Conservation (phyloP, 352 stramenopile species). For the Phytophthora cryptogea region DNA sequence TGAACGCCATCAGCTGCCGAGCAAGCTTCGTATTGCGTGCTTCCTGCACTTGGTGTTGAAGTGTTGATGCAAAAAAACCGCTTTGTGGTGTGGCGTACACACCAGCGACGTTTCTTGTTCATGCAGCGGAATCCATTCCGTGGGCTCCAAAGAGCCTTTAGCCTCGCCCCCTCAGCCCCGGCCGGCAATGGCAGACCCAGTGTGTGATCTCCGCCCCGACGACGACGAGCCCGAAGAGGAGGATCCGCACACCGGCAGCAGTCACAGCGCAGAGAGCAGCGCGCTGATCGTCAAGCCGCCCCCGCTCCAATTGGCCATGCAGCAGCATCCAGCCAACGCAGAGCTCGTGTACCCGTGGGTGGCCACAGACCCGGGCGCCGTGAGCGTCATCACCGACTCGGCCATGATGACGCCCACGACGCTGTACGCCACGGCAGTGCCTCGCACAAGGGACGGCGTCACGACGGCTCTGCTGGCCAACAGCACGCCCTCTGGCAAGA, state of each 20-base stretch:
- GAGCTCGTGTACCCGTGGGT: slow-evolving; percentile 40
- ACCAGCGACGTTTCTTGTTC: slow-evolving; percentile 23
- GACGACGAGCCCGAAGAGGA: slow-evolving; percentile 42
- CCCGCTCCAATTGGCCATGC: slow-evolving; percentile 29
- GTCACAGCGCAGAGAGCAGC: slow-evolving; percentile 11
- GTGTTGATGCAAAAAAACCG: slow-evolving; percentile 12
- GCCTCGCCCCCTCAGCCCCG: slow-evolving; percentile 4
- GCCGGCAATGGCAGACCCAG: slow-evolving; percentile 29
- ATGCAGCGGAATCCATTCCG: slow-evolving; percentile 13
- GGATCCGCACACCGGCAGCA: slow-evolving; percentile 19
- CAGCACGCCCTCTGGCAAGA: slow-evolving; percentile 11
- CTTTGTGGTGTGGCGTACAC: slow-evolving; percentile 30
- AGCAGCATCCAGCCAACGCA: slow-evolving; percentile 17
- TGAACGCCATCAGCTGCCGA: too few relatives aligned
- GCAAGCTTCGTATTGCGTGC: background rate
- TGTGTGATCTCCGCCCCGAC: slow-evolving; percentile 21
- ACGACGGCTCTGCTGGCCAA: slow-evolving; percentile 29
- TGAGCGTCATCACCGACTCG: slow-evolving; percentile 26
- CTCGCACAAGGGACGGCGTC: slow-evolving; percentile 22
- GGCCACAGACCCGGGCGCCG: slow-evolving; percentile 6
- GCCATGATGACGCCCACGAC: slow-evolving; percentile 24
- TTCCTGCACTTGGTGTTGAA: background rate
- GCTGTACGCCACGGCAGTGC: slow-evolving; percentile 20
- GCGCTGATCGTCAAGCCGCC: slow-evolving; percentile 36
- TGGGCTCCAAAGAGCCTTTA: slow-evolving; percentile 9